Base-by-base conservation (phyloP, 352 stramenopile genomes). In the Phytophthora citricola region DNA sequence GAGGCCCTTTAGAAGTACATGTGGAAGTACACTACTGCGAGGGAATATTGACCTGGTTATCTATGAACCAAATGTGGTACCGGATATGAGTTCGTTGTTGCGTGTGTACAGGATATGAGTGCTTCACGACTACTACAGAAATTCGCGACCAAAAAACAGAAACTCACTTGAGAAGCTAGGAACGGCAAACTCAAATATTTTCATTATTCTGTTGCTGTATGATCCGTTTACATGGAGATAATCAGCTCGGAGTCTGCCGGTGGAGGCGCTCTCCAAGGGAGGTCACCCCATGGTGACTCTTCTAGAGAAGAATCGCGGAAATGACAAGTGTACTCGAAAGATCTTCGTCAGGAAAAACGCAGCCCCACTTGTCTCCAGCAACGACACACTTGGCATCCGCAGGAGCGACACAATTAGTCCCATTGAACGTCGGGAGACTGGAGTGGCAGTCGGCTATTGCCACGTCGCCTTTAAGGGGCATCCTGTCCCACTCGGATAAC, bases 251-350 rank as follows among this genome's bases (percentile, higher is more conserved):
- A 52, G 22, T 63, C 51, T 49, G 38, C 17, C 5, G 24, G 48
- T 15, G 55, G 63, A 15, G 63, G 63, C 20, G 63, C 48, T 66
- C 63, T 71, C 63, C 63, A 71, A 26, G 63, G 63, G 5, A 70
- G 41, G n/a, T 66, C 41, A 10, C 55, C 55, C 63, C 63, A 70
- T 2, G 63, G 63, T 22, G 63, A 70, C 14, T 70, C 24, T 4
- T 60, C 32, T 11, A 53, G 41, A 7, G 53, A 34, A 8, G 24
- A 22, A 39, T 54, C 46, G 12, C 22, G 47, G 22, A n/a, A 20
- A 64, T 27, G 17, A 22, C 44, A 9, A 69, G 53, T 24, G 39
- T 64, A 32, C 61, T 69, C 0, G 61, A 32, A 27, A 58, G 10
- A 8, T 41, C 47, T 15, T 41, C 29, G 6, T 40, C 1, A 14